phyloP scores from a whole-genome alignment of 441 rosid species.

The Gossypium aridum region DNA sequence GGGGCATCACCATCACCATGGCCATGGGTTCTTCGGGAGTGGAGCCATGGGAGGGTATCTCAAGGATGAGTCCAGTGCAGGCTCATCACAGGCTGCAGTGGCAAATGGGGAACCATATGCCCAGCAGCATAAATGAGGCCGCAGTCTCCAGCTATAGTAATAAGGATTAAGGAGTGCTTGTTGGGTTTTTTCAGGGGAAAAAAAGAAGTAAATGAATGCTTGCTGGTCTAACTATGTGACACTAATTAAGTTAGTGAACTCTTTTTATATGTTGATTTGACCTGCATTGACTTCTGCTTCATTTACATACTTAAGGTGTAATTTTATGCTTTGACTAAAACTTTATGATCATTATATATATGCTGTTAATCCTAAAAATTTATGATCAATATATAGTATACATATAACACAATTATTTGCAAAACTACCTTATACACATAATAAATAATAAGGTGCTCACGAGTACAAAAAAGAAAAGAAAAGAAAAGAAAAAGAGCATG shows the following conservation, averaged over 20 bases:
- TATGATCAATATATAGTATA: no score
- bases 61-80: constrained; percentile 27
- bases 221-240: background rate
- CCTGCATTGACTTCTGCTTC: background rate
- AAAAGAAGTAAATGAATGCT: background rate
- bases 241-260: background rate
- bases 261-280: background rate
- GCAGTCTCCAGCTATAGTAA: background rate
- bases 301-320: background rate
- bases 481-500: no score
- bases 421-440: no score
- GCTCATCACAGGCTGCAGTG: constrained; percentile 22
- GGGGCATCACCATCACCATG: constrained; percentile 46
- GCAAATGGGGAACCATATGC: constrained; percentile 26
- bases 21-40: constrained; percentile 35
- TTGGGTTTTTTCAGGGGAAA: background rate
- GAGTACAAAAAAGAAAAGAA: no score
- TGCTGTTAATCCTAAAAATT: no score
- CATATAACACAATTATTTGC: no score
- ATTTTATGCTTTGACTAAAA: background rate
- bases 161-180: background rate
- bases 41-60: constrained; percentile 22
- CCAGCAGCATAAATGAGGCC: constrained; percentile 28
- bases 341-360: background rate
- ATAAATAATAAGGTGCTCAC: no score